Conservation (phyloP, 352 stramenopile genomes). For the Pythium rishiriense region DNA sequence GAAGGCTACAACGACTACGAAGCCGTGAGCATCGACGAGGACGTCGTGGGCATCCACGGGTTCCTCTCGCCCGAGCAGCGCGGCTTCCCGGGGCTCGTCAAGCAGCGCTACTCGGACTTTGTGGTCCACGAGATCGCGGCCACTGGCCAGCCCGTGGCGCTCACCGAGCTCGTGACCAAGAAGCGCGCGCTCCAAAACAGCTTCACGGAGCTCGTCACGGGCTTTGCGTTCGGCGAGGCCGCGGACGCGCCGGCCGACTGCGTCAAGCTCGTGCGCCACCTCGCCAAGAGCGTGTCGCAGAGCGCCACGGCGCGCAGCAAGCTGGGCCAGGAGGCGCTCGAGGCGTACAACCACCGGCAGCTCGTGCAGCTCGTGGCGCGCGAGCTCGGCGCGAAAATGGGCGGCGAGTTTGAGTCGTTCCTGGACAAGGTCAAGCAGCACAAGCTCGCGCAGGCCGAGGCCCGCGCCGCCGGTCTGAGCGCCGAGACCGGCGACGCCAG, state of each 20-base stretch:
- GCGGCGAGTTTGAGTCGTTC: slow-evolving; percentile 81
- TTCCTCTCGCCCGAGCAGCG: slow-evolving; percentile 32
- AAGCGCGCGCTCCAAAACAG: slow-evolving; percentile 25
- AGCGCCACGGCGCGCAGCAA: slow-evolving; percentile 12
- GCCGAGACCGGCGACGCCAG: neutral
- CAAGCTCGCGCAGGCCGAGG: slow-evolving; percentile 30
- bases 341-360: slow-evolving; percentile 47
- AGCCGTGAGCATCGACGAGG: slow-evolving; percentile 39
- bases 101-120: slow-evolving; percentile 74
- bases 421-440: no score
- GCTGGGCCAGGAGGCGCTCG: slow-evolving; percentile 32
- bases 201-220: slow-evolving; percentile 25
- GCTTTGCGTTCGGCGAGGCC: no score
- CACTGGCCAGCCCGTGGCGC: slow-evolving; percentile 26
- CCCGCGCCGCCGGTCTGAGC: slow-evolving; percentile 3
- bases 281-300: slow-evolving; percentile 15
- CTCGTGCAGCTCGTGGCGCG: slow-evolving; percentile 51
- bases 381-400: slow-evolving; percentile 66
- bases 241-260: neutral
- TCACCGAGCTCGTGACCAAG: slow-evolving; percentile 31
- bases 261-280: slow-evolving; percentile 24
- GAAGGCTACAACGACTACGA: slow-evolving; percentile 43
- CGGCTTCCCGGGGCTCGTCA: slow-evolving; percentile 54
- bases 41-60: slow-evolving; percentile 41
- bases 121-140: slow-evolving; percentile 56